Evolutionary conservation across 2,329 filamentous ascomycete genomes (phyloP), one percentile per base, ranked within the genome.

Genomic region (Corniculantispora saksenae): DNA sequence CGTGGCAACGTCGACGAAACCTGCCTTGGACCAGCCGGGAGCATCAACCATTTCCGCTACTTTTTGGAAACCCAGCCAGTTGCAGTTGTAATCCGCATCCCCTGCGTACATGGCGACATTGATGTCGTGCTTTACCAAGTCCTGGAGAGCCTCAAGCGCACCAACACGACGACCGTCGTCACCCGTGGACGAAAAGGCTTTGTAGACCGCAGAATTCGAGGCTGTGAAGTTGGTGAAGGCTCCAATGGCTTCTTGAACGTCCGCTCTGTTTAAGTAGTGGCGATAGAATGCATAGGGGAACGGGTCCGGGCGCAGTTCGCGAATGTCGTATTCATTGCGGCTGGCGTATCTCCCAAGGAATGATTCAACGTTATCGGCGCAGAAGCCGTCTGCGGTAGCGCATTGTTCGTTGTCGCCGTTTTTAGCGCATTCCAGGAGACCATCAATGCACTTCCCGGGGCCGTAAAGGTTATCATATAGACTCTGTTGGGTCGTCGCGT

Each of bases 1-100:
- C 8, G 90, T 86, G 9, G 86, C 77, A 66, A 95, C 85, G 3
- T 89, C 86, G 0, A 86, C 84, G 74, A 94, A 95, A 0, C 91
- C 91, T 0, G 92, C 88, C 13, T 21, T 13, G 3, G 45, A 15
- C 57, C 57, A 75, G 55, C 82, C 75, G 43, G 80, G 76, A 6
- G 82, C 79, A 50, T 84, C 79, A 0, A 91, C 78, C 4, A 84
- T 82, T 1, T 91, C 79, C 2, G 87, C 89, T 50, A 91, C 81
- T 1, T 87, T 86, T 74, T 93, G 83, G 29, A 89, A 90, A 25
- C 91, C 91, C 69, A 89, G 79, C 68, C 88, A 86, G 72, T 86
- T 86, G 72, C 84, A 86, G 66, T 83, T 80, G 69, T 82, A 86
- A 71, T 86, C 84, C 65, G 82, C 74, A 70, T 86, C 84, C 21